These are phyloP conservation scores for Stentor roeselii DNA, from an alignment of 73 alveolate genomes.

Conservation along the genomic window DNA sequence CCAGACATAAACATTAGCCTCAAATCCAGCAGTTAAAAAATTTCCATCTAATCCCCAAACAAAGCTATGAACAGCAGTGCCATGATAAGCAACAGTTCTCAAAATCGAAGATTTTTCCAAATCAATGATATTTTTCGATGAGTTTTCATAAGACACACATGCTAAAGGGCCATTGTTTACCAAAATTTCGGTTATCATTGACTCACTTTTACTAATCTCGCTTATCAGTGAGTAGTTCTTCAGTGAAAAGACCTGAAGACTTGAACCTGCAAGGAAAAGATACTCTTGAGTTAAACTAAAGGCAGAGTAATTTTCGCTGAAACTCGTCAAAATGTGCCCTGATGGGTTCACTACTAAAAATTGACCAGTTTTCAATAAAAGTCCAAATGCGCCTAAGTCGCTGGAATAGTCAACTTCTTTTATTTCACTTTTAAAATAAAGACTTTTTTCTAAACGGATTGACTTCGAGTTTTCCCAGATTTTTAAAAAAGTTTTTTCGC, in stretches of 20 bases:
- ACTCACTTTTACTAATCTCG: background rate
- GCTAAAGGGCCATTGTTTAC: background rate
- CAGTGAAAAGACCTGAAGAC: background rate
- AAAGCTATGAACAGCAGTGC: background rate
- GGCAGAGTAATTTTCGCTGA: background rate
- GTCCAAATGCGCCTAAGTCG: background rate
- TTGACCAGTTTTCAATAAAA: too few species aligned
- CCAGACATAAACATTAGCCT: background rate
- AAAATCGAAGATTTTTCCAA: background rate
- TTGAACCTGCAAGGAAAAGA: background rate
- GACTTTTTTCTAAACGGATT: background rate
- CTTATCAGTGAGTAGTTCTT: background rate
- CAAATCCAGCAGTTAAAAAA: background rate
- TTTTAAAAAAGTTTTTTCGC: background rate
- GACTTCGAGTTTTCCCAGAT: background rate
- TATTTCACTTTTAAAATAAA: background rate
- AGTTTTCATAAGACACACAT: background rate
- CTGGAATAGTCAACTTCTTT: background rate
- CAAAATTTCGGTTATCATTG: too few species aligned
- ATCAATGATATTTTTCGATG: background rate
- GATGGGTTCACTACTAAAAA: background rate
- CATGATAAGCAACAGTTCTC: background rate
- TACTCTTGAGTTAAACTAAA: background rate
- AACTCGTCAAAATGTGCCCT: background rate
- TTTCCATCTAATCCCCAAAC: background rate